Percentiles rank a stretch among this genome's conserved stretches.
Conservation (phyloP, 2,329 filamentous ascomycete species). For the Alternaria incomplexa region DNA sequence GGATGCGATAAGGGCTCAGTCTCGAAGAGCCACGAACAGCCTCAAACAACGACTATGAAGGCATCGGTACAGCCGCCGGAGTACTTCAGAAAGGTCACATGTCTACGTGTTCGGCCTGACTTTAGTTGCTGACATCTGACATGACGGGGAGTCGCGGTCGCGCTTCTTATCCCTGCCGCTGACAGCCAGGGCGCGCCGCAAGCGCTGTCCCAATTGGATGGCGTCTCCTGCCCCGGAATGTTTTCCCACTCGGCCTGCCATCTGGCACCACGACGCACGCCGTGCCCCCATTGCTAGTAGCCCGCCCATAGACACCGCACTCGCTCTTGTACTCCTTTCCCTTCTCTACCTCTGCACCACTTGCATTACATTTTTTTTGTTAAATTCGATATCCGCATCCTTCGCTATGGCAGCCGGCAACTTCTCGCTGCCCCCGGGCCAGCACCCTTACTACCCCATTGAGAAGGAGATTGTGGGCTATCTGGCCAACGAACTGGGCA, state of each 20-base stretch:
- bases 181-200: not conserved
- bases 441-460: conserved; percentile 75
- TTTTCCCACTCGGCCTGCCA: conserved; percentile 4
- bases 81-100: conserved; percentile 8
- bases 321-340: not conserved
- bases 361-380: not conserved
- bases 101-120: conserved; percentile 5
- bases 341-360: not conserved
- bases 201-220: not conserved
- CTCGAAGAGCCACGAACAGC: not conserved
- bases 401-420: conserved; percentile 19
- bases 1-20: not conserved
- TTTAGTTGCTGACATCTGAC: not conserved
- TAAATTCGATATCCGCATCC: not conserved
- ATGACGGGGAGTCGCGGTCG: not conserved
- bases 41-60: not conserved
- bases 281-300: conserved; percentile 9
- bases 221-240: conserved; percentile 9
- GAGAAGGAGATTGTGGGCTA: conserved; percentile 68
- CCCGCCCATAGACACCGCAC: not conserved
- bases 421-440: conserved; percentile 18
- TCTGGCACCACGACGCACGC: conserved; percentile 10
- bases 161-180: conserved; percentile 1
- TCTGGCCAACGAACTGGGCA: conserved; percentile 68
- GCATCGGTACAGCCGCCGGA: not conserved